These are phyloP conservation scores for Zygosaccharomyces pseudobailii DNA, from an alignment of 1,139 yeast species.

Conservation along the genomic window DNA sequence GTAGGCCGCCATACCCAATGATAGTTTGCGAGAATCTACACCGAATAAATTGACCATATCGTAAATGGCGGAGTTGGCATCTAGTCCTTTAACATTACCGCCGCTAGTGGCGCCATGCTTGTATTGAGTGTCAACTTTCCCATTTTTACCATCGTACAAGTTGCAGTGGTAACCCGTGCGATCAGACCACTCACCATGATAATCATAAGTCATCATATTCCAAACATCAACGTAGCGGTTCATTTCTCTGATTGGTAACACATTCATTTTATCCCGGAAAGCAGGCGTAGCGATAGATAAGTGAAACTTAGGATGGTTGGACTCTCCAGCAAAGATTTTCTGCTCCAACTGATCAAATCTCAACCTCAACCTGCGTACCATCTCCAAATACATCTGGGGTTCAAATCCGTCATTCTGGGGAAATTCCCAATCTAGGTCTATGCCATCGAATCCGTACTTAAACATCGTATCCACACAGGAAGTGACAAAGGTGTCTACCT, in stretches of 20 bases:
- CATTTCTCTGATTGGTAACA: constrained; percentile 47
- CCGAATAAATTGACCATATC: constrained; percentile 41
- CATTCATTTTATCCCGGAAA: constrained; percentile 42
- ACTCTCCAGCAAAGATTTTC: constrained; percentile 22
- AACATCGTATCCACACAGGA: constrained; percentile 47
- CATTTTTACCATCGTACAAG: constrained; percentile 37
- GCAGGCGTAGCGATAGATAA: constrained; percentile 79
- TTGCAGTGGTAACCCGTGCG: constrained; percentile 66
- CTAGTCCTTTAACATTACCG: constrained; percentile 40
- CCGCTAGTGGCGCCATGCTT: constrained; percentile 9
- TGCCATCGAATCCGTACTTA: constrained; percentile 73
- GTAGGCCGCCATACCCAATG: constrained; percentile 84
- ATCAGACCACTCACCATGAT: constrained; percentile 71
- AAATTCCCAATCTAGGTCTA: constrained; percentile 95
- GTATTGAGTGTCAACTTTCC: constrained; percentile 2
- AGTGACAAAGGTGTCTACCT: constrained; percentile 45
- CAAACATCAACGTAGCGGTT: constrained; percentile 58
- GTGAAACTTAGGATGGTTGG: constrained; percentile 37
- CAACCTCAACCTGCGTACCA: constrained; percentile 43
- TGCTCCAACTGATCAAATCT: constrained; percentile 40
- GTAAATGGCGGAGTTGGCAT: constrained; percentile 47
- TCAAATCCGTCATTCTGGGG: constrained; percentile 48
- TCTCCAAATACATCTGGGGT: constrained; percentile 41
- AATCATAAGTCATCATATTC: constrained; percentile 92
- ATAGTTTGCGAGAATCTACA: constrained; percentile 48